Base-by-base conservation (phyloP, 2,329 filamentous ascomycete species). In the Coniochaeta hoffmannii region DNA sequence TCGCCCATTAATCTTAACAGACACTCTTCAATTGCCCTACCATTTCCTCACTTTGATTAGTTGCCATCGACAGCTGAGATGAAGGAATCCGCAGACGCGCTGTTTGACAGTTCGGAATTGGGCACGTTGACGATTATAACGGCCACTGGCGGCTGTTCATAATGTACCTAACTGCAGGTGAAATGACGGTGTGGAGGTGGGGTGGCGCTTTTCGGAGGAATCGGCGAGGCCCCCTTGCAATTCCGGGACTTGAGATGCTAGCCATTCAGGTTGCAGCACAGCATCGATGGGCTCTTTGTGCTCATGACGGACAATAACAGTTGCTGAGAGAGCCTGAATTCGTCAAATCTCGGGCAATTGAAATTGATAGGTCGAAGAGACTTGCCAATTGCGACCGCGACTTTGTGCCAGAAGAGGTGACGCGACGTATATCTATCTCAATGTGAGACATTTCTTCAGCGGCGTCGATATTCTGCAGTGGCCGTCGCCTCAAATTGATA, bases 231-330 rank as follows among this genome's bases (percentile, higher is more conserved):
- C 34, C 41, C 41, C n/a, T n/a, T 46, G 41, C 41, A 46, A 46
- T 46, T 46, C 41, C 41, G 41, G 41, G 41, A 46, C 41, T 46
- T 46, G 41, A 46, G 41, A 46, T 46, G 41, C 41, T 46, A 46
- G 19, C 41, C 41, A 41, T 22, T 22, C 36, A 41, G 36, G 36
- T 41, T 41, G 36, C 36, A 41, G 36, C 36, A 28, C 7, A 12
- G 7, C 30, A 32, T 32, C 12, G 12, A 28, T 15, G 41, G 24
- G 24, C 15, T 46, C 11, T 46, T 46, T n/a, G 41, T 28, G 15
- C 41, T 46, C 41, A 28, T 46, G 41, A 46, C 41, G 41, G 26
- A 11, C 15, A 15, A 28, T 46, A n/a, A 26, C 41, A 46, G 15
- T 22, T n/a, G 22, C 36, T 14, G 36, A 46, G 12, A 28, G 41